A percentile compares a stretch with the other conserved stretches of the same genome.
Evolutionary conservation across 805 yeast genomes (phyloP).

Genomic region (Blastobotrys parvus): DNA sequence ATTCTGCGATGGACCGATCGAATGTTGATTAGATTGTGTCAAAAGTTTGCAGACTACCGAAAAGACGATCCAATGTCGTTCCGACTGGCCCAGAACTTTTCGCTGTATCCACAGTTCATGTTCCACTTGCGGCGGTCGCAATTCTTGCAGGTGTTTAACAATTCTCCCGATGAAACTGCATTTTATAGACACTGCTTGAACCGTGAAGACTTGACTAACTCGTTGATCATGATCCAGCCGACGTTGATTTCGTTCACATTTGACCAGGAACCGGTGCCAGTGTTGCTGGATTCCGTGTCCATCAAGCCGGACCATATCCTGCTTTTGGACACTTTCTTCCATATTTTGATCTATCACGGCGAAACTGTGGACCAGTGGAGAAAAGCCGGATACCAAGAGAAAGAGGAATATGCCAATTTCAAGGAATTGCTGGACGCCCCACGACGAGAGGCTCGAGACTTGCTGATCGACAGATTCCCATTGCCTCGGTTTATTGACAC

Average conservation of each 20-base stretch:
- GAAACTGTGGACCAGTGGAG: constrained; percentile 95
- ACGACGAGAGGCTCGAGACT: constrained; percentile 82
- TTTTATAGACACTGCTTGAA: constrained; percentile 88
- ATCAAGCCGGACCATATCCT: constrained; percentile 81
- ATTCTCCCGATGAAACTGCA: constrained; percentile 98
- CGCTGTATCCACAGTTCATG: constrained; percentile 90
- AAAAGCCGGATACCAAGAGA: constrained; percentile 87
- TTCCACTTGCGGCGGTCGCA: constrained; percentile 94
- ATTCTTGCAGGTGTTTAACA: constrained; percentile 90
- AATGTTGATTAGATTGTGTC: constrained; percentile 80
- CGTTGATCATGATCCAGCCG: constrained; percentile 96
- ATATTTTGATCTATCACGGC: constrained; percentile 91
- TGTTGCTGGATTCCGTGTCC: constrained; percentile 85
- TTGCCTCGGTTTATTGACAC: constrained; percentile 95
- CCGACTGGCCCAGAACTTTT: constrained; percentile 73
- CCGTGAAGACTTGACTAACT: constrained; percentile 86
- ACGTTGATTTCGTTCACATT: constrained; percentile 80
- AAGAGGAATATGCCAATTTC: constrained; percentile 82
- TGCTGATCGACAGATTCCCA: constrained; percentile 91
- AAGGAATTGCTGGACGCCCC: constrained; percentile 83
- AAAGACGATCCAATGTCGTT: constrained; percentile 79
- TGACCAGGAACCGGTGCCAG: constrained; percentile 83
- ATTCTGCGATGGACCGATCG: constrained; percentile 93
- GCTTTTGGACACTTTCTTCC: constrained; percentile 92
- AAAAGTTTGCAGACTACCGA: constrained; percentile 86